Evolutionary conservation across 1,284 basidiomycete species (phyloP).

Genomic region (Leccinum pseudoinsigne): DNA sequence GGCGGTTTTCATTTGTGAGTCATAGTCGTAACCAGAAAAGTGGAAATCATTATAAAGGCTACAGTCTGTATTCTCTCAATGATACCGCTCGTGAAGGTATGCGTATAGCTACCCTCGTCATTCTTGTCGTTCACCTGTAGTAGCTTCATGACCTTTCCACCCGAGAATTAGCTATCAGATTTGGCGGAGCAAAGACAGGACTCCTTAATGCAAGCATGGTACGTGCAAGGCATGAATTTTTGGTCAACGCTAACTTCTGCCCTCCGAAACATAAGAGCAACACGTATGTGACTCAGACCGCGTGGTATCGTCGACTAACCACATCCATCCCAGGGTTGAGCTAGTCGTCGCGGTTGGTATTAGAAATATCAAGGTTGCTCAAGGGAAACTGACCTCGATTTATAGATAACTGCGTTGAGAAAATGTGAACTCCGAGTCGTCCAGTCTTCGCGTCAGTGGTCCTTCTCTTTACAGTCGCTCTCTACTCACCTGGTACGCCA

Average conservation of each 20-base stretch:
- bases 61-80: constrained; percentile 65
- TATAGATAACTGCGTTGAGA: constrained; percentile 73
- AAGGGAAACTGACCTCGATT: constrained; percentile 18
- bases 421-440: constrained; percentile 87
- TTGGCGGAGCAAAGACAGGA: constrained; percentile 78
- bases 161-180: constrained; percentile 69
- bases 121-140: constrained; percentile 10
- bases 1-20: constrained; percentile 64
- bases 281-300: constrained; percentile 46
- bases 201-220: constrained; percentile 84
- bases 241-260: constrained; percentile 10
- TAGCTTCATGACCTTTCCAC: constrained; percentile 82
- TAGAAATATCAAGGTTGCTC: neutral
- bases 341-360: constrained; percentile 66
- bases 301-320: constrained; percentile 3
- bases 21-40: neutral
- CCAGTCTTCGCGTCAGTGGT: constrained; percentile 67
- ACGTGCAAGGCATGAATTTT: constrained; percentile 21
- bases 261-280: constrained; percentile 51
- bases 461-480: constrained; percentile 1
- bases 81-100: constrained; percentile 72
- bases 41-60: neutral
- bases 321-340: constrained; percentile 51
- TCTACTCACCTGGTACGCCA: constrained; percentile 9
- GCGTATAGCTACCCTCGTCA: neutral